Conservation (phyloP, 2,329 filamentous ascomycete genomes). For the Fusarium redolens region DNA sequence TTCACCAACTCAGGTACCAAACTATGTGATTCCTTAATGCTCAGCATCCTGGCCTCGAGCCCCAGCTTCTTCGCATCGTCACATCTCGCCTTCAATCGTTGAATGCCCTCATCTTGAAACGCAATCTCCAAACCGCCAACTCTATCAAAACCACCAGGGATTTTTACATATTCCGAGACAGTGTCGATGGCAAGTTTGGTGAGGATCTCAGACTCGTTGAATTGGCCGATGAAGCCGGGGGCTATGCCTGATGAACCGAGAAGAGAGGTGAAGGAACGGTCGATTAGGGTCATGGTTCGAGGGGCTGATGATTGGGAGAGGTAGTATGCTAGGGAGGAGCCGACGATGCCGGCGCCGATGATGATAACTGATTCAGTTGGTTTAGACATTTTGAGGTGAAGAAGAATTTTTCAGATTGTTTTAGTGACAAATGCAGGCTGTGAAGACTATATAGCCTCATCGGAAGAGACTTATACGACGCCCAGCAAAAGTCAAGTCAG, state of each 20-base stretch:
- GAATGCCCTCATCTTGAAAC: slow-evolving; percentile 12
- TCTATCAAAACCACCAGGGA: slow-evolving; percentile 34
- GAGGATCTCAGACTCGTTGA: slow-evolving; percentile 38
- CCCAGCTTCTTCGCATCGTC: slow-evolving; percentile 14
- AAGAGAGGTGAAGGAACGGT: slow-evolving; percentile 24
- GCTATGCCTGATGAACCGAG: slow-evolving; percentile 40
- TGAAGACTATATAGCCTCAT: neutral
- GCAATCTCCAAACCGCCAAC: slow-evolving; percentile 40
- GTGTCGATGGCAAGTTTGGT: slow-evolving; percentile 38
- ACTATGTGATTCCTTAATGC: slow-evolving; percentile 14
- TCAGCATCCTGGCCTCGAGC: slow-evolving; percentile 14
- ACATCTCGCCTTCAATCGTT: slow-evolving; percentile 13
- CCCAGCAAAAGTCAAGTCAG: neutral
- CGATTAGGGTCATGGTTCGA: slow-evolving; percentile 32
- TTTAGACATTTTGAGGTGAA: slow-evolving; percentile 4
- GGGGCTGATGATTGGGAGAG: slow-evolving; percentile 2
- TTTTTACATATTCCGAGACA: slow-evolving; percentile 36
- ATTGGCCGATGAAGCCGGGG: slow-evolving; percentile 39
- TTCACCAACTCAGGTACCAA: slow-evolving; percentile 37
- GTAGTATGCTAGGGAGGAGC: slow-evolving; percentile 29
- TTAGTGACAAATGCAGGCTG: neutral
- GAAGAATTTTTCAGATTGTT: rapidly evolving
- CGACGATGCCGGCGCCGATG: slow-evolving; percentile 34
- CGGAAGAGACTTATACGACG: neutral
- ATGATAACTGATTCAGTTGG: slow-evolving; percentile 31